Base-by-base conservation (phyloP, 2,329 filamentous ascomycete genomes). In the Sclerotinia subarctica region DNA sequence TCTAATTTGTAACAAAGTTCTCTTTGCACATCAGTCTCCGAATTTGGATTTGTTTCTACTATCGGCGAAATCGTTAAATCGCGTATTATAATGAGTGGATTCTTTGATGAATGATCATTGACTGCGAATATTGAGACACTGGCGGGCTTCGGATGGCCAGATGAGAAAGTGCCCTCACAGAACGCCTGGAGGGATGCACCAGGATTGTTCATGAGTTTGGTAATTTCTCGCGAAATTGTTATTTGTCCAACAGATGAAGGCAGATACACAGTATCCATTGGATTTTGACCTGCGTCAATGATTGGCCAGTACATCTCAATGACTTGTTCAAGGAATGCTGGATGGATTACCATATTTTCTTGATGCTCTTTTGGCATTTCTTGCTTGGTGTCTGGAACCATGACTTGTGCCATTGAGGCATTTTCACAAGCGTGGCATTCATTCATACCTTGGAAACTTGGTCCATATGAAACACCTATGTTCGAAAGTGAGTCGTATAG, bases 241-340 rank as follows among this genome's bases (percentile, higher is more conserved):
- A 82, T 74, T 21, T 76, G 76, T 5, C 78, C 64, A 46, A 68
- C 49, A 29, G 57, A 64, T 56, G 58, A 68, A n/a, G 66, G 57
- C 17, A 68, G 24, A 57, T 64, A 68, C 35, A 68, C 17, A 6
- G 59, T 68, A 56, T 57, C 49, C 13, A 68, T 24, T n/a, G 59
- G 21, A 13, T 10, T 51, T 6, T 51, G 26, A 4, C 66, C 42
- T 8, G 59, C 59, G 15, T 35, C 42, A 29, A 68, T 52, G 42
- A 64, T 64, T 56, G 59, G 59, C 59, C 66, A 68, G 42, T 68
- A 68, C 21, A 70, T 59, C n/a, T 70, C 70, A 56, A 69, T 58
- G 11, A 87, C 82, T 3, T 82, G 77, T 71, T 88, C 86, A 17
- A 88, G 77, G 0, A 85, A 86, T 5, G 83, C 81, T 0, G 86